Conservation (phyloP, 257 asterid species). For the Coffea canephora region DNA sequence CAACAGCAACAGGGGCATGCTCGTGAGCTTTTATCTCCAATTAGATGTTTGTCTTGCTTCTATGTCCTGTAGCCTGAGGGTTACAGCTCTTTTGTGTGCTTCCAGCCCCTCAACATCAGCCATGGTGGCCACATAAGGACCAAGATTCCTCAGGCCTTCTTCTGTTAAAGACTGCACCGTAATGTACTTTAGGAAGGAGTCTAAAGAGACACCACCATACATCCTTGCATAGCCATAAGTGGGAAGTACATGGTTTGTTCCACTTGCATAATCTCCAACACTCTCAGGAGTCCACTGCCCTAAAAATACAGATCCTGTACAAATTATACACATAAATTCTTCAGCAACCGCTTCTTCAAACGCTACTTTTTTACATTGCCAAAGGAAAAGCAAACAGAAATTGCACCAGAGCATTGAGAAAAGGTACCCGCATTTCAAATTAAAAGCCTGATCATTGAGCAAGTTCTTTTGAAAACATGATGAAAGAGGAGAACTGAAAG, state of each 20-base stretch:
- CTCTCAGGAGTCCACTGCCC: slow-evolving; percentile 96
- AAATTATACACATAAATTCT: neutral
- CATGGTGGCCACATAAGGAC: slow-evolving; percentile 91
- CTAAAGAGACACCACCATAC: slow-evolving; percentile 87
- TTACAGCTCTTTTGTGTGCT: slow-evolving; percentile 96
- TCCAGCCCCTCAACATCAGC: slow-evolving; percentile 94
- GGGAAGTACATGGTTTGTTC: slow-evolving; percentile 95
- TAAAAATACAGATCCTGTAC: slow-evolving; percentile 80
- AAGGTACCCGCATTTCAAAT: neutral
- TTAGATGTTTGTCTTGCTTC: slow-evolving; percentile 39
- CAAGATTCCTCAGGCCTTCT: slow-evolving; percentile 80
- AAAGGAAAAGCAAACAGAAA: neutral
- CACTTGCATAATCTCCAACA: slow-evolving; percentile 93
- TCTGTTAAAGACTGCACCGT: slow-evolving; percentile 88
- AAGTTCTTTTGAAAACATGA: neutral
- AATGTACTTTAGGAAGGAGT: slow-evolving; percentile 86
- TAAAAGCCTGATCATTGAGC: neutral
- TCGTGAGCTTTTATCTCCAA: slow-evolving; percentile 8
- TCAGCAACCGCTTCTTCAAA: neutral
- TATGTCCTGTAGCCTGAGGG: slow-evolving; percentile 82
- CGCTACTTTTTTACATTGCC: neutral
- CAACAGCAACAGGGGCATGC: neutral
- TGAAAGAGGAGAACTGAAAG: neutral
- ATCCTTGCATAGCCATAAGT: slow-evolving; percentile 93
- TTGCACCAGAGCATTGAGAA: neutral